Evolutionary conservation across 2,329 filamentous ascomycete species (phyloP), one percentile per base, ranked within the genome.

Genomic region (Aspergillus sp.): DNA sequence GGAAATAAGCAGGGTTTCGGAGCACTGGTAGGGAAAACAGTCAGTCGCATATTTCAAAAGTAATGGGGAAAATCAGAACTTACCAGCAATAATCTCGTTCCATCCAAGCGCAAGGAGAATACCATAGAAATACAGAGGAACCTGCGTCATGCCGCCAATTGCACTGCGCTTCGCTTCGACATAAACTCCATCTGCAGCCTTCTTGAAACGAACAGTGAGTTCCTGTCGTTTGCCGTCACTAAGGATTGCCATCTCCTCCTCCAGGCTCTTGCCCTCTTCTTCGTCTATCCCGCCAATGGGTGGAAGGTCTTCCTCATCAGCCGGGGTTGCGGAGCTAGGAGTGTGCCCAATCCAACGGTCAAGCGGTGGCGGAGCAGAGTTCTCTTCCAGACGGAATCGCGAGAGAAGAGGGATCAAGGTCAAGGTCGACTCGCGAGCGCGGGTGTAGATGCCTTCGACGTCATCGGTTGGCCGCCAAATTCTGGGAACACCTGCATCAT

Each of bases 401-500:
- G 90, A 85, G 6, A 98, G 77, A 7, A 98, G 79, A 8, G 93
- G 93, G 33, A 98, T 93, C 37, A 98, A 78, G 1, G 83, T 86
- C 42, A 98, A 77, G 0, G 93, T 98, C 5, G 89, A 94, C 69
- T 97, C 91, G 51, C 91, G 82, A 4, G 93, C 91, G 51, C 83
- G 85, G 31, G 90, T 96, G 68, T 97, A 98, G 34, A 94, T 75
- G 37, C 91, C 90, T 71, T 98, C 93, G 48, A 98, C 98, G 61
- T 98, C 93, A 63, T 98, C 93, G 2, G 85, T 90, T 1, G 93
- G 93, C 26, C 90, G 83, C 93, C 93, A 98, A 67, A 98, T 95
- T 47, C 93, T 81, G 5, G 93, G 93, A 5, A 98, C 93, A 27
- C 93, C 93, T 6, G 83, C 83, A 47, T 96, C 90, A 59, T 98